These are phyloP conservation scores for Cercospora zeina DNA, from an alignment of 2,329 filamentous ascomycete genomes.

Conservation along the genomic window DNA sequence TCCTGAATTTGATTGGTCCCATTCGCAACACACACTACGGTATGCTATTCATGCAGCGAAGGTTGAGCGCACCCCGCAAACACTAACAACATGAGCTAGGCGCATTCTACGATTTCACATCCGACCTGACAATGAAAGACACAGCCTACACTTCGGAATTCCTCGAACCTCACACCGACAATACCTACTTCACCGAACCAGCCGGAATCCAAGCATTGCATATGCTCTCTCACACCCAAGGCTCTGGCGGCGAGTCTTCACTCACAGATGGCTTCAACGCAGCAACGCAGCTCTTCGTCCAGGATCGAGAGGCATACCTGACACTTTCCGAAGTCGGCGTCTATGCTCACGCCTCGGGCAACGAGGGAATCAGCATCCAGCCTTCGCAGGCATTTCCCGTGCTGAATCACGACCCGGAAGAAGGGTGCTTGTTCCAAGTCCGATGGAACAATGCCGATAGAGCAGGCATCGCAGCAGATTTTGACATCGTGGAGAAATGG, in stretches of 20 bases:
- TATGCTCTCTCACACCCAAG: slow-evolving; percentile 73
- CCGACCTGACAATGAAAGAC: slow-evolving; percentile 75
- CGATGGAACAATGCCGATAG: slow-evolving; percentile 95
- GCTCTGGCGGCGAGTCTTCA: slow-evolving; percentile 71
- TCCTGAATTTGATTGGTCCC: slow-evolving; percentile 79
- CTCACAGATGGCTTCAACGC: slow-evolving; percentile 85
- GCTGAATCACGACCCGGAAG: slow-evolving; percentile 59
- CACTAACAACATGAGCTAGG: slow-evolving; percentile 37
- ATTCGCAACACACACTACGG: slow-evolving; percentile 89
- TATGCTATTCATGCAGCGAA: background rate
- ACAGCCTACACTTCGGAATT: slow-evolving; percentile 75
- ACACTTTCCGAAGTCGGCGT: slow-evolving; percentile 60
- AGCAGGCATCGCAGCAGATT: slow-evolving; percentile 62
- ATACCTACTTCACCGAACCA: slow-evolving; percentile 91
- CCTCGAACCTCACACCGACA: slow-evolving; percentile 87
- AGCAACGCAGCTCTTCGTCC: slow-evolving; percentile 59
- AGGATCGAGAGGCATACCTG: slow-evolving; percentile 59
- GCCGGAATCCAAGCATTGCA: slow-evolving; percentile 92
- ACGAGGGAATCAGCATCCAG: slow-evolving; percentile 76
- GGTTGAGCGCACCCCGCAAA: too few species aligned
- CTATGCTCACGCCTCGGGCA: slow-evolving; percentile 82
- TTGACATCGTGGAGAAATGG: slow-evolving; percentile 58
- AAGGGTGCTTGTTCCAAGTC: slow-evolving; percentile 59
- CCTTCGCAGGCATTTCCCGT: slow-evolving; percentile 72
- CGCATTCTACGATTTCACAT: slow-evolving; percentile 82